Base-by-base conservation (phyloP, 345 rosid genomes). In the Eucalyptus pauciflora region DNA sequence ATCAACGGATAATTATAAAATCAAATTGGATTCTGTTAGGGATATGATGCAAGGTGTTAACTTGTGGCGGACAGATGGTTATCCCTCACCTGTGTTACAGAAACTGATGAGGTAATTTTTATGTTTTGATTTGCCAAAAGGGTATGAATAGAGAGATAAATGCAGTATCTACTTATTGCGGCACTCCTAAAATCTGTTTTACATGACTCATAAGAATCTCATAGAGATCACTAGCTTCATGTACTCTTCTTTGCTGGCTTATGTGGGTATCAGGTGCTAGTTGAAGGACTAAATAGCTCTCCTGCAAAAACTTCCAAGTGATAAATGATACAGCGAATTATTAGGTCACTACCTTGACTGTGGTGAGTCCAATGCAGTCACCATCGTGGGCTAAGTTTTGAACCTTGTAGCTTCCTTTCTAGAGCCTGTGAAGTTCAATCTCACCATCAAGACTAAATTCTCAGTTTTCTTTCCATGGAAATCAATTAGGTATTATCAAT, bases 61-160 rank as follows among this genome's bases (percentile, higher is more conserved):
- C 67, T 90, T 96, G 89, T 97, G 99, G 98, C 94, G 93, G 93
- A 91, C 91, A 85, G 94, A 94, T 87, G 97, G 96, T 86, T 92
- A 93, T 85, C 98, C 99, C 12, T 94, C 99, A 64, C 91, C 95
- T n/a, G 89, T 94, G 49, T 91, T 97, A 90, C 88, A 95, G 71
- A 93, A 94, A 67, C 80, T 97, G 88, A 96, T 97, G 98, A 96
- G 99, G 99, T 97, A 88, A 49, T 88, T 37, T 50, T 25, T 14
- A 76, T 29, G 88, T 33, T 51, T 51, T 2, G 56, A 51, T 17
- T 16, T 51, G 22, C 87, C 87, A 56, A 49, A 27, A 37, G 5
- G 31, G 24, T 37, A 48, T 25, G 5, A 46, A 25, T 46, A 8
- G 29, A 48, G n/a, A 58, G 37, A 25, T 29, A 18, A 87, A 33